Conservation (phyloP, 768 basidiomycete species). For the Melanogaster broomeanus region DNA sequence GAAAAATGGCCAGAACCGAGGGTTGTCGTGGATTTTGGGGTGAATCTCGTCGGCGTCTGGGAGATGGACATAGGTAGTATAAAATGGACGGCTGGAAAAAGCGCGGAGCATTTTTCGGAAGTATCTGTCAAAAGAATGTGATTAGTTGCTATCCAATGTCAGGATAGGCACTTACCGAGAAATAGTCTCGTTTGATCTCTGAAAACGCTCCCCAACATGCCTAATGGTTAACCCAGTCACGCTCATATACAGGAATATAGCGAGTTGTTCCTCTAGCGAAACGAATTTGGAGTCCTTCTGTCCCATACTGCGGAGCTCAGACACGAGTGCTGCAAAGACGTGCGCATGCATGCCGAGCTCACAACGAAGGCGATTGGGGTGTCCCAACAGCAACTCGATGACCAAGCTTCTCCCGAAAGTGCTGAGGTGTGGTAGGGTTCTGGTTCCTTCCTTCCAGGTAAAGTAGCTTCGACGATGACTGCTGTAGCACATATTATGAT, state of each 20-base stretch:
- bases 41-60: slow-evolving; percentile 12
- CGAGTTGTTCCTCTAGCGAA: slow-evolving; percentile 36
- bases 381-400: too few relatives aligned
- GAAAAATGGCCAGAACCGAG: slow-evolving; percentile 35
- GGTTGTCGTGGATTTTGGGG: slow-evolving; percentile 17
- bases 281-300: slow-evolving; percentile 23
- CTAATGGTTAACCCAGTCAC: slow-evolving; percentile 27
- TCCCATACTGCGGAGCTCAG: too few relatives aligned
- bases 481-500: too few relatives aligned
- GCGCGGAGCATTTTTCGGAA: slow-evolving; percentile 22
- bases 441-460: too few relatives aligned
- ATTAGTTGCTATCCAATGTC: neutral
- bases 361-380: too few relatives aligned
- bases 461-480: too few relatives aligned
- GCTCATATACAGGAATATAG: slow-evolving; percentile 37
- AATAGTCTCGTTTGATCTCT: too few relatives aligned
- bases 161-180: slow-evolving; percentile 1
- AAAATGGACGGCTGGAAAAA: slow-evolving; percentile 25
- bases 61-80: slow-evolving; percentile 20
- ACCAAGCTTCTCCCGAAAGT: too few relatives aligned
- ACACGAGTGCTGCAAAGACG: too few relatives aligned
- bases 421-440: too few relatives aligned
- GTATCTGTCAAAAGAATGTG: slow-evolving; percentile 9
- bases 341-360: too few relatives aligned
- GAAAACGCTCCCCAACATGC: slow-evolving; percentile 36